A percentile compares a stretch with the other conserved stretches of the same genome.
Conservation (phyloP, 2,329 filamentous ascomycete species). For the Aspergillus brunneoviolaceus region DNA sequence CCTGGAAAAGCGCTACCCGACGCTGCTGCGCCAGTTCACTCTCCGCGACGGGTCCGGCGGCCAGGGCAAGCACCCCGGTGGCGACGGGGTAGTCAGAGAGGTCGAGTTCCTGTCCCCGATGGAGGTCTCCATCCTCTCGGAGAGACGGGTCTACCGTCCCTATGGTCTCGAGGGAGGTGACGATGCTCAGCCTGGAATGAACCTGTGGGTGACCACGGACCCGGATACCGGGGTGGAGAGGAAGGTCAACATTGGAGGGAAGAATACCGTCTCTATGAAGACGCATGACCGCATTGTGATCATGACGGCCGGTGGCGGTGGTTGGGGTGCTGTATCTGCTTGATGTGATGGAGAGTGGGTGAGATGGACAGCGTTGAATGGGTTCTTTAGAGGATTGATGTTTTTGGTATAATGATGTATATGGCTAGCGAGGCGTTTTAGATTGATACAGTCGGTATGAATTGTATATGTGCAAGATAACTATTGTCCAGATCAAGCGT, state of each 20-base stretch:
- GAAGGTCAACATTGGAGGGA: conserved; percentile 60
- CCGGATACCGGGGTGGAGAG: conserved; percentile 54
- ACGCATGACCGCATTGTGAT: conserved; percentile 62
- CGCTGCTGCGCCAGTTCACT: conserved; percentile 70
- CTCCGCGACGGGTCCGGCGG: conserved; percentile 67
- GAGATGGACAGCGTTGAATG: no score
- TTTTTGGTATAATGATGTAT: no score
- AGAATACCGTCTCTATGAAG: conserved; percentile 62
- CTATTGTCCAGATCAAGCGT: no score
- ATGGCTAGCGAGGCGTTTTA: no score
- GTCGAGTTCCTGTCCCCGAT: conserved; percentile 82
- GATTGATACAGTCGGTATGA: no score
- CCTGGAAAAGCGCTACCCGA: conserved; percentile 77
- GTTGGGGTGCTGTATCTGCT: conserved; percentile 31
- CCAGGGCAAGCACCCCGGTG: conserved; percentile 65
- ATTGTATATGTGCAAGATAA: no score
- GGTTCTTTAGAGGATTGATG: no score
- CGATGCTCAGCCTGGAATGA: conserved; percentile 74
- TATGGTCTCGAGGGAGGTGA: conserved; percentile 83
- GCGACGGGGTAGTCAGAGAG: conserved; percentile 75
- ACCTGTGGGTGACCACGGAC: conserved; percentile 81
- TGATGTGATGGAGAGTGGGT: not conserved
- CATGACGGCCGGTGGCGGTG: conserved; percentile 56
- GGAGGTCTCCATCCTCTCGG: conserved; percentile 76
- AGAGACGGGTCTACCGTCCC: conserved; percentile 72